Conservation (phyloP, 2,329 filamentous ascomycete species). For the Daldinia eschscholtzii region DNA sequence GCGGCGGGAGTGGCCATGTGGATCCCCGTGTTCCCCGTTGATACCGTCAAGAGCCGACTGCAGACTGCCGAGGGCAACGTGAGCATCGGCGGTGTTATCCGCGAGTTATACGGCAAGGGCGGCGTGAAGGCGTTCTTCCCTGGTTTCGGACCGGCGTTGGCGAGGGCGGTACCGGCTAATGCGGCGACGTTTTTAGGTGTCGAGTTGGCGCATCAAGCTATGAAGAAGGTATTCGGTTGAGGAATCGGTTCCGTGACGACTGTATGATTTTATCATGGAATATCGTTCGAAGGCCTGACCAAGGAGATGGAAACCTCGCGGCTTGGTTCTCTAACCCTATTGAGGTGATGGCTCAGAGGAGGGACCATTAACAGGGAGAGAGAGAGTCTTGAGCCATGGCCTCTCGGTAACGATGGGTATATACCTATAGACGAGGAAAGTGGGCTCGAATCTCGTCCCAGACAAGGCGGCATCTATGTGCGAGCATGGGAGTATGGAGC, state of each 20-base stretch:
- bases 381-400: background rate
- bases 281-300: background rate
- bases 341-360: background rate
- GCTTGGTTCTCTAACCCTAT: too few relatives aligned
- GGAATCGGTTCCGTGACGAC: background rate
- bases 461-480: background rate
- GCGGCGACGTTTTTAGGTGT: slow-evolving; percentile 93
- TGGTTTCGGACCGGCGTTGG: slow-evolving; percentile 91
- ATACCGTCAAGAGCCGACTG: slow-evolving; percentile 94
- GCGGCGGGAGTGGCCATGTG: slow-evolving; percentile 97
- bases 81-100: slow-evolving; percentile 82
- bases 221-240: slow-evolving; percentile 79
- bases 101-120: slow-evolving; percentile 83
- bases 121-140: slow-evolving; percentile 96
- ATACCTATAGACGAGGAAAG: background rate
- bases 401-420: background rate
- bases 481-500: slow-evolving; percentile 25
- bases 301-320: background rate
- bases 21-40: slow-evolving; percentile 98
- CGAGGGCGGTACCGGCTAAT: slow-evolving; percentile 94
- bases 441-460: background rate
- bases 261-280: too few relatives aligned
- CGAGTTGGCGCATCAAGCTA: slow-evolving; percentile 84
- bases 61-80: slow-evolving; percentile 91
- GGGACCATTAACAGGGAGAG: background rate